Percentiles rank a stretch among this genome's conserved stretches.
These are phyloP conservation scores for Phaffia rhodozyma DNA, from an alignment of 1,284 basidiomycete species.

Conservation along the genomic window DNA sequence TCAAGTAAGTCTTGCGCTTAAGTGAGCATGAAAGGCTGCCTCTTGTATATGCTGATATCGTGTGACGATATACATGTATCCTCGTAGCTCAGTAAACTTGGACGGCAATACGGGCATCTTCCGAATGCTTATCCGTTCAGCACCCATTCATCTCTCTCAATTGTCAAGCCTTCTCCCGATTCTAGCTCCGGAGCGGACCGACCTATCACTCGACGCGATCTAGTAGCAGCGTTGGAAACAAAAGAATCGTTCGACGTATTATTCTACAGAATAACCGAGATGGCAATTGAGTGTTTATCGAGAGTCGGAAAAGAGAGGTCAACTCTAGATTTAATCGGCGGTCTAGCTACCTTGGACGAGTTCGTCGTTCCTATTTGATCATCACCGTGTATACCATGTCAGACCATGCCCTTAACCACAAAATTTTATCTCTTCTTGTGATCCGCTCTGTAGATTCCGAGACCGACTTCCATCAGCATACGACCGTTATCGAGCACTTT, in stretches of 20 bases:
- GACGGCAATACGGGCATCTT: constrained; percentile 56
- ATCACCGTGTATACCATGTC: constrained; percentile 16
- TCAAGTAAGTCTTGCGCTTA: constrained; percentile 45
- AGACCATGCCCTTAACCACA: constrained; percentile 4
- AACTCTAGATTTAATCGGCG: constrained; percentile 67
- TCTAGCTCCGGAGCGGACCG: constrained; percentile 2
- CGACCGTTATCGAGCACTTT: constrained; percentile 58
- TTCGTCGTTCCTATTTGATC: constrained; percentile 37
- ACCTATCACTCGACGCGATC: constrained; percentile 36
- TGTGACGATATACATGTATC: background rate
- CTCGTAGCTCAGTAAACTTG: constrained; percentile 65
- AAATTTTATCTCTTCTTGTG: constrained; percentile 6
- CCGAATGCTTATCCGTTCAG: constrained; percentile 58
- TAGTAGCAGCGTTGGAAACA: constrained; percentile 51
- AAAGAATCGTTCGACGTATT: constrained; percentile 56
- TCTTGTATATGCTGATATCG: background rate
- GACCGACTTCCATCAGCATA: constrained; percentile 50
- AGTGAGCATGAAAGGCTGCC: background rate
- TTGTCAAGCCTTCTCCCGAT: constrained; percentile 16
- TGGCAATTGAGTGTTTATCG: constrained; percentile 68
- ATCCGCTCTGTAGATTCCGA: constrained; percentile 45
- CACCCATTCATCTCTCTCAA: constrained; percentile 27
- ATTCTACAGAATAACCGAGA: constrained; percentile 60
- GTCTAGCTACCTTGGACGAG: constrained; percentile 74
- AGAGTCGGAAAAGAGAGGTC: constrained; percentile 69